Percentiles rank a stretch among this genome's conserved stretches.
Evolutionary conservation across 1,284 basidiomycete species (phyloP).

Genomic region (Moesziomyces aphidis): DNA sequence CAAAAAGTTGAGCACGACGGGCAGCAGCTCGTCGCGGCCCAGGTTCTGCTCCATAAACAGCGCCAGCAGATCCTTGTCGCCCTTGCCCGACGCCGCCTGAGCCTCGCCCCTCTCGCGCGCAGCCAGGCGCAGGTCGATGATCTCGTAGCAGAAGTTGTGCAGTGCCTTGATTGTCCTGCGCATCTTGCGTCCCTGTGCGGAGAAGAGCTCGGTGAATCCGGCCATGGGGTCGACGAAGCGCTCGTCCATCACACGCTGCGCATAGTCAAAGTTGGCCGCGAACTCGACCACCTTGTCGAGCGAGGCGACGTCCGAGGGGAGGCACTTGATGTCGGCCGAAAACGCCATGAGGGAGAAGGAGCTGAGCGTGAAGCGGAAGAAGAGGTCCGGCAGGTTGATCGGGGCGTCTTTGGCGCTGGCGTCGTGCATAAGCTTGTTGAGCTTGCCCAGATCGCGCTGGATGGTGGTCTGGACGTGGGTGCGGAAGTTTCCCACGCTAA

Average conservation of each 20-base stretch:
- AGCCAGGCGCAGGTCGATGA: conserved; percentile 48
- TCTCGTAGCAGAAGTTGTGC: conserved; percentile 45
- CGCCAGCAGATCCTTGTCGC: conserved; percentile 66
- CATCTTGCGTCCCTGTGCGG: conserved; percentile 44
- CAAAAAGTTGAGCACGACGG: conserved; percentile 58
- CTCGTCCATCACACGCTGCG: conserved; percentile 60
- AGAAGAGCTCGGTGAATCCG: conserved; percentile 49
- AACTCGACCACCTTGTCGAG: conserved; percentile 61
- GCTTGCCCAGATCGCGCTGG: conserved; percentile 24
- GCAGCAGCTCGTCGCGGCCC: conserved; percentile 61
- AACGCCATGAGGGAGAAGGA: conserved; percentile 57
- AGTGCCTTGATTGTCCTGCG: conserved; percentile 34
- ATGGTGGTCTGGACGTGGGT: conserved; percentile 50
- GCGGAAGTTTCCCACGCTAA: conserved; percentile 55
- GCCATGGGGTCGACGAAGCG: conserved; percentile 49
- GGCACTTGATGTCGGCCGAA: conserved; percentile 44
- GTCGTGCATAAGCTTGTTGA: conserved; percentile 32
- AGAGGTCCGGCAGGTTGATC: conserved; percentile 53
- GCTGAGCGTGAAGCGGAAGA: conserved; percentile 58
- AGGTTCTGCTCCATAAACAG: conserved; percentile 69
- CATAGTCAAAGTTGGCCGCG: conserved; percentile 65
- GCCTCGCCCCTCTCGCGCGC: conserved; percentile 32
- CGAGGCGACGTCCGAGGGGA: conserved; percentile 38
- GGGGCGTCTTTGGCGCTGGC: conserved; percentile 15
- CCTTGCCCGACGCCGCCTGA: conserved; percentile 36